phyloP scores from a whole-genome alignment of 768 basidiomycete genomes.

The Pleurotus pulmonarius region DNA sequence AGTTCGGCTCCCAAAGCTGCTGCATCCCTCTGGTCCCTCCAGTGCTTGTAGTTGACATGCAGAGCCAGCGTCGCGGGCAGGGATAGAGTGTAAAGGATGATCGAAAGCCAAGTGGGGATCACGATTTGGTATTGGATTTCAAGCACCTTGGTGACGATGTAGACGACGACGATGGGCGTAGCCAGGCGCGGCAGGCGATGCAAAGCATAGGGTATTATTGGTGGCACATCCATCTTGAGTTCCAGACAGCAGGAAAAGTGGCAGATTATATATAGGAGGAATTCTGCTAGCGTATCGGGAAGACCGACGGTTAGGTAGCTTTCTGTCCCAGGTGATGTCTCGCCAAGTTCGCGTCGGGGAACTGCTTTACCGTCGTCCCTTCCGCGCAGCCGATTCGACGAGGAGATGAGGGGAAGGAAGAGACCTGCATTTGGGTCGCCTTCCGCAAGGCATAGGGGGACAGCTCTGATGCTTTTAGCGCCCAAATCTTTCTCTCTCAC shows the following conservation, averaged over 20 bases:
- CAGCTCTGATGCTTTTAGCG: too few relatives aligned
- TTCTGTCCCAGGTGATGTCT: too few relatives aligned
- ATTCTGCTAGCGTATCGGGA: too few relatives aligned
- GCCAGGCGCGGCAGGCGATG: not conserved
- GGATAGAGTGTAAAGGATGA: conserved; percentile 2
- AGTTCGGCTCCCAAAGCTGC: conserved; percentile 7
- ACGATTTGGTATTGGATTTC: not conserved
- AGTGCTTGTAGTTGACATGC: not conserved
- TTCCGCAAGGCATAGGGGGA: too few relatives aligned
- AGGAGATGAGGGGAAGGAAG: too few relatives aligned
- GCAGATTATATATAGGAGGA: not conserved
- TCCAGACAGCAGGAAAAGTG: not conserved
- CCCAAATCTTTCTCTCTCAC: not conserved
- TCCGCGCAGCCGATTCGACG: too few relatives aligned
- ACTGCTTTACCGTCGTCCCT: too few relatives aligned
- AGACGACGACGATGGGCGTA: conserved; percentile 1
- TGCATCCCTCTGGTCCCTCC: conserved; percentile 6
- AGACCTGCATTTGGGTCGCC: too few relatives aligned
- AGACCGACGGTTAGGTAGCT: too few relatives aligned
- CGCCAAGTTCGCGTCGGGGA: too few relatives aligned
- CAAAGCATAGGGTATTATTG: conserved; percentile 3
- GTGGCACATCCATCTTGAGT: conserved; percentile 7
- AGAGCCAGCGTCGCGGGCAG: conserved; percentile 6
- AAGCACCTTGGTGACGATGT: not conserved
- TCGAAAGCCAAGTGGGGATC: not conserved